These are phyloP conservation scores for Yarrowia deformans DNA, from an alignment of 805 yeast genomes.

Conservation along the genomic window DNA sequence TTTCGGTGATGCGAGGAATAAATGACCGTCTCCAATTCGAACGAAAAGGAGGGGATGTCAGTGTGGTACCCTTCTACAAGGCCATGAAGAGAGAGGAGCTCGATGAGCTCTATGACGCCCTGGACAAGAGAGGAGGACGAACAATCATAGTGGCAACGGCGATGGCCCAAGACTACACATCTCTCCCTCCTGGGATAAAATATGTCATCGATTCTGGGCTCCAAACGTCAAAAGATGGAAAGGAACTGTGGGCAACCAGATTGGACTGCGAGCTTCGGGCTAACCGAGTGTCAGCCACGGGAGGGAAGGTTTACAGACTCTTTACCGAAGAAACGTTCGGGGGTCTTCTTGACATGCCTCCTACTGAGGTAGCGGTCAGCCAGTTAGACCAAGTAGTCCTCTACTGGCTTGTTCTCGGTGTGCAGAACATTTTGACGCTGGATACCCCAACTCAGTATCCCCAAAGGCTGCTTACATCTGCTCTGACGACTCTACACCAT, in stretches of 20 bases:
- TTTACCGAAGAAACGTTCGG: constrained; percentile 11
- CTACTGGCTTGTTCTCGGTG: constrained; percentile 13
- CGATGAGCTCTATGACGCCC: constrained; percentile 6
- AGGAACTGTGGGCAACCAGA: constrained; percentile 1
- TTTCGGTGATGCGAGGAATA: constrained; percentile 1
- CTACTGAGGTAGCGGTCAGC: not conserved
- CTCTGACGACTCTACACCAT: constrained; percentile 4
- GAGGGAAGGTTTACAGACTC: constrained; percentile 18
- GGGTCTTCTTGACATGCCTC: not conserved
- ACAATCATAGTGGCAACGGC: constrained; percentile 3
- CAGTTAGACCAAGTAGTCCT: not conserved
- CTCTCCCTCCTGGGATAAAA: constrained; percentile 15
- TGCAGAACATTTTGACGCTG: not conserved
- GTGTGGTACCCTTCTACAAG: constrained; percentile 13
- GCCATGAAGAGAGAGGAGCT: constrained; percentile 15
- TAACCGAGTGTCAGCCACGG: not conserved
- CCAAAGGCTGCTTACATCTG: not conserved
- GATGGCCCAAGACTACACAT: constrained; percentile 16
- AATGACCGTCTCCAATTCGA: constrained; percentile 1
- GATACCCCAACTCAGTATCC: constrained; percentile 6
- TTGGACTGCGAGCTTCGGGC: constrained; percentile 24
- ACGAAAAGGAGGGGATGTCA: constrained; percentile 19
- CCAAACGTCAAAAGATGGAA: not conserved
- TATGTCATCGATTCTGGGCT: constrained; percentile 17
- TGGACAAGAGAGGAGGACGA: constrained; percentile 10